A percentile compares a stretch with the other conserved stretches of the same genome.
These are phyloP conservation scores for Podospora comata DNA, from an alignment of 495 filamentous ascomycete genomes.

Conservation along the genomic window DNA sequence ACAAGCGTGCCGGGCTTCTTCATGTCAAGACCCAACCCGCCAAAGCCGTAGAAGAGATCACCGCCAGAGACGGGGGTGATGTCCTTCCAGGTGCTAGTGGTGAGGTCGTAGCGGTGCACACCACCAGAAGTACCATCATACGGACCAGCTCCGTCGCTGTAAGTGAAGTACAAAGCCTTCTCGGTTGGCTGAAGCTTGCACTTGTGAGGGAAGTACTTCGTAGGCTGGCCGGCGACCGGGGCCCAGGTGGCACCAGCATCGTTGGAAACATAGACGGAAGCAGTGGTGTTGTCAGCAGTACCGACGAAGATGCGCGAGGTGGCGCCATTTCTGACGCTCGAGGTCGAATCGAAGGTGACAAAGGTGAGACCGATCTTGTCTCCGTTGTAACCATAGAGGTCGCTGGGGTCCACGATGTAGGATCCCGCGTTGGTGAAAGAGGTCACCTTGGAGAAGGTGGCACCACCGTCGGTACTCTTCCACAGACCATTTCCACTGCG, in stretches of 20 bases:
- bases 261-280: constrained; percentile 52
- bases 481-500: constrained; percentile 62
- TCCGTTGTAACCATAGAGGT: constrained; percentile 42
- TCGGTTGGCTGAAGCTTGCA: constrained; percentile 51
- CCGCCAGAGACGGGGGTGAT: constrained; percentile 50
- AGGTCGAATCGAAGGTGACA: constrained; percentile 57
- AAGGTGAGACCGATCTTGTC: constrained; percentile 53
- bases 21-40: constrained; percentile 54
- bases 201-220: constrained; percentile 55
- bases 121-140: constrained; percentile 52
- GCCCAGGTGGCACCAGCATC: constrained; percentile 54
- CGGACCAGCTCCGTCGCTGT: constrained; percentile 53
- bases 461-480: constrained; percentile 56
- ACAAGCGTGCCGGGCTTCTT: constrained; percentile 54
- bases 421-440: constrained; percentile 54
- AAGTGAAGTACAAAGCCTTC: constrained; percentile 55
- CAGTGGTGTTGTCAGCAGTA: constrained; percentile 49
- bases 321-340: constrained; percentile 40
- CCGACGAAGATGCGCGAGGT: constrained; percentile 60
- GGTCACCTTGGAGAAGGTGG: constrained; percentile 55
- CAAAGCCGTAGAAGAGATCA: constrained; percentile 51
- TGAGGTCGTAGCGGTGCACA: constrained; percentile 53
- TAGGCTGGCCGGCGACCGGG: constrained; percentile 48
- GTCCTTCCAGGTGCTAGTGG: constrained; percentile 49
- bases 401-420: constrained; percentile 45